These are phyloP conservation scores for Tolypocladium ovalisporum DNA, from an alignment of 2,329 filamentous ascomycete genomes.

Conservation along the genomic window DNA sequence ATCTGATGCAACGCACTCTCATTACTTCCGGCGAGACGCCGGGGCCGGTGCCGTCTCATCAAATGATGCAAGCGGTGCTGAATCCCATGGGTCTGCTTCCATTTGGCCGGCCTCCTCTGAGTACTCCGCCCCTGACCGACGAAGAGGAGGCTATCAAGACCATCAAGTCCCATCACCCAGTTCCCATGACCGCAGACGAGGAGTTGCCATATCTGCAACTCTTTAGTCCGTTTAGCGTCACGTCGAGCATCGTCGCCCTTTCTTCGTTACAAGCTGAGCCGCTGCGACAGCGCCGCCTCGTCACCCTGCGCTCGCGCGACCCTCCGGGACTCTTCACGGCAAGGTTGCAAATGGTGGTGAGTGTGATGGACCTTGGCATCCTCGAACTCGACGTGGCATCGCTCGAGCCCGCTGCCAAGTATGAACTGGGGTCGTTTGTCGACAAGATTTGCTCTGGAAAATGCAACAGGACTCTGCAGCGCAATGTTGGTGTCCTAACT, in stretches of 20 bases:
- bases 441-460: constrained; percentile 26
- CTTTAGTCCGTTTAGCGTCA: constrained; percentile 58
- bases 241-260: constrained; percentile 38
- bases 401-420: constrained; percentile 46
- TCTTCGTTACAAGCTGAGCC: constrained; percentile 22
- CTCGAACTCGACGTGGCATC: constrained; percentile 39
- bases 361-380: constrained; percentile 40
- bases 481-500: constrained; percentile 47
- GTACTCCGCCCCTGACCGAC: constrained; percentile 12
- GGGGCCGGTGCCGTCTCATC: constrained; percentile 19
- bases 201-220: constrained; percentile 59
- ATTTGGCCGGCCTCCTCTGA: constrained; percentile 28
- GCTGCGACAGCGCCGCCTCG: constrained; percentile 41
- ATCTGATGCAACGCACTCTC: constrained; percentile 27
- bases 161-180: constrained; percentile 51
- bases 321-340: constrained; percentile 44
- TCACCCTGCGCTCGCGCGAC: constrained; percentile 34
- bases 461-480: constrained; percentile 33
- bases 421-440: constrained; percentile 46
- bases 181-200: constrained; percentile 50
- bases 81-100: constrained; percentile 42
- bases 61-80: constrained; percentile 36
- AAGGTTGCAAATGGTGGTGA: constrained; percentile 46
- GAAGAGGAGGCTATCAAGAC: constrained; percentile 26
- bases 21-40: constrained; percentile 21